Evolutionary conservation across 1,284 basidiomycete genomes (phyloP), one percentile per base, ranked within the genome.

Genomic region (Leccinum griseonigrum): DNA sequence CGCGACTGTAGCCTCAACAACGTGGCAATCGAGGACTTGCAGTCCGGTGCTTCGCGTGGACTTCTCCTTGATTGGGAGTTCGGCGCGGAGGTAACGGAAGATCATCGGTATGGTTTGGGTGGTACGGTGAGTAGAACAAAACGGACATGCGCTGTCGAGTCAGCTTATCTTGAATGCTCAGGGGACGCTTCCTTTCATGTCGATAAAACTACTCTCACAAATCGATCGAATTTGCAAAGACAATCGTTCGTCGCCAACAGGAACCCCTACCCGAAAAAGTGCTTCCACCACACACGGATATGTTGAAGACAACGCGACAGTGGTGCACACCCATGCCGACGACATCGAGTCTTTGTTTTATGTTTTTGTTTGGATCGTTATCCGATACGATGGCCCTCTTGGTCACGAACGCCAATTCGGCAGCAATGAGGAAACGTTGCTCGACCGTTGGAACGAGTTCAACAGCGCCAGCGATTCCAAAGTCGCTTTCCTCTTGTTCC

Each of bases 11-110:
- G 50, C 28, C 50, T 51, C 28, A 18, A 51, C 34, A 57, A 57
- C 28, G 14, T 10, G 13, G 26, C 26, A 4, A 51, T 57, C 6
- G 56, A 57, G n/a, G 56, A 57, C 48, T 18, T 57, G 14, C 22
- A 28, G 3, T 10, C 14, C 6, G 31, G 46, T 11, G 4, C 13
- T 9, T 57, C 55, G 7, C 22, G 31, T 8, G 32, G 56, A 6
- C 46, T 57, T 32, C 46, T 57, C n/a, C 29, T 57, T 51, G 56
- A 57, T 13, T 57, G 56, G 56, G 56, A 58, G 16, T 58, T 58
- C n/a, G 57, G 48, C 26, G 34, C 38, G 5, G 48, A 51, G n/a
- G 57, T 58, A 9, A 58, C 36, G 14, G 50, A 28, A 26, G 22
- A 28, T 10, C 7, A 29, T 9, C 14, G 26, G 50, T 52, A 52